These are phyloP conservation scores for Gaertneriomyces sp. DNA, from an alignment of 192 early-diverging fungal genomes.

Conservation along the genomic window DNA sequence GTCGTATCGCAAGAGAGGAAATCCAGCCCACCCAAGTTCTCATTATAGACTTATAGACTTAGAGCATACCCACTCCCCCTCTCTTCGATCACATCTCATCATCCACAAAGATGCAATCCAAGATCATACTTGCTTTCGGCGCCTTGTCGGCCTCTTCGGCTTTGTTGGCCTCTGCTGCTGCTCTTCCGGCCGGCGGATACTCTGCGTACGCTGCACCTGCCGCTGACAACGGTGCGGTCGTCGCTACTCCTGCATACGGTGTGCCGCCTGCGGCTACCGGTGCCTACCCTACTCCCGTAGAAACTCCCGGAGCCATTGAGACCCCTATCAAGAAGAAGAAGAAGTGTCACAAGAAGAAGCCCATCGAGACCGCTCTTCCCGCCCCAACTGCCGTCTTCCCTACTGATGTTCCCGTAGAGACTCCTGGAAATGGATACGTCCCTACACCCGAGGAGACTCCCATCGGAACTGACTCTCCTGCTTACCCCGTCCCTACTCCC, in stretches of 20 bases:
- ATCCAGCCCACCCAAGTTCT: too few species aligned
- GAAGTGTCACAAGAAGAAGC: constrained; percentile 14
- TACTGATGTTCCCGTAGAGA: neutral
- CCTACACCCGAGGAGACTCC: too few species aligned
- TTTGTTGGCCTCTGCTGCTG: neutral
- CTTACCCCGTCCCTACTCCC: neutral
- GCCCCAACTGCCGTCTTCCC: neutral
- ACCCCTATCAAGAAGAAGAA: constrained; percentile 1
- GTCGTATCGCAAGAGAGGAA: too few species aligned
- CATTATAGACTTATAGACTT: too few species aligned
- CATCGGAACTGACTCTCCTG: neutral
- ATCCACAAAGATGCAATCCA: constrained; percentile 1
- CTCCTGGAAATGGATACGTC: too few species aligned
- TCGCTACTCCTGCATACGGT: too few species aligned
- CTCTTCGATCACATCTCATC: neutral
- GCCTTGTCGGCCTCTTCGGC: constrained; percentile 12
- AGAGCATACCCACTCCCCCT: neutral
- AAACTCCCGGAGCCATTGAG: neutral
- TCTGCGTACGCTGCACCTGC: neutral
- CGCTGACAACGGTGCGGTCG: too few species aligned
- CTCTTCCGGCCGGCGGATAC: neutral
- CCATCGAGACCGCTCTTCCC: too few species aligned
- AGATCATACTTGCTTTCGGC: constrained; percentile 18
- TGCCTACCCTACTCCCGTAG: too few species aligned
- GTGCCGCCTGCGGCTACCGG: too few species aligned